Base-by-base conservation (phyloP, 1,139 yeast species). In the Saccharomyces pastorianus region DNA sequence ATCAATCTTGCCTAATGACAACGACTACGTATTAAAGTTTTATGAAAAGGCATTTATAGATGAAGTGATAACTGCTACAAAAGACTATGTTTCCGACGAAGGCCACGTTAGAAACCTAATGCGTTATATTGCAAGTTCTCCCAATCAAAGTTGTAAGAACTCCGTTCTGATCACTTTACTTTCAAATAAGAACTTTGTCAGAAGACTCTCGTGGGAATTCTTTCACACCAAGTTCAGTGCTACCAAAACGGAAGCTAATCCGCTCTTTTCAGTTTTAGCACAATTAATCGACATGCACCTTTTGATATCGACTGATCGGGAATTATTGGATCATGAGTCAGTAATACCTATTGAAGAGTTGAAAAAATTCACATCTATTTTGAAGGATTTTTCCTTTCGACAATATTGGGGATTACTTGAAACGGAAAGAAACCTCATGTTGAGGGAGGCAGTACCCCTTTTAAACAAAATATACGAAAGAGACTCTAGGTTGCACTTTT, bases 221-320 rank as follows among this genome's bases (percentile, higher is more conserved):
- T 64, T 67, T 47, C 60, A 78, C 2, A 71, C 48, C 0, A 23
- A 27, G 17, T 31, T 29, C 14, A 6, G 5, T 6, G 14, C 25
- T 20, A 20, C 17, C 27, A 47, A 49, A 8, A 49, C 26, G 0
- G 14, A 44, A 4, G 17, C 51, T 14, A 8, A 47, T 9, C 25
- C 47, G 1, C 46, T 42, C 1, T 58, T 58, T 32, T 53, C 53
- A 8, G 53, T 58, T 6, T 58, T 79, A 41, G 71, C 82, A 52
- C 84, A 83, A 56, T 62, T 84, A 1, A 73, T 81, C 51, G 79
- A 84, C 4, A 81, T 81, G 59, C 75, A 81, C 70, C 66, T 84
- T 26, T 78, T 84, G 38, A 81, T 89, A 2, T 81, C 91, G 0
- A 87, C 84, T 57, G 96, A 89, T 65, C 70, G 74, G 25, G 95